These are phyloP conservation scores for Fusarium torreyae DNA, from an alignment of 2,329 filamentous ascomycete genomes.

Conservation along the genomic window DNA sequence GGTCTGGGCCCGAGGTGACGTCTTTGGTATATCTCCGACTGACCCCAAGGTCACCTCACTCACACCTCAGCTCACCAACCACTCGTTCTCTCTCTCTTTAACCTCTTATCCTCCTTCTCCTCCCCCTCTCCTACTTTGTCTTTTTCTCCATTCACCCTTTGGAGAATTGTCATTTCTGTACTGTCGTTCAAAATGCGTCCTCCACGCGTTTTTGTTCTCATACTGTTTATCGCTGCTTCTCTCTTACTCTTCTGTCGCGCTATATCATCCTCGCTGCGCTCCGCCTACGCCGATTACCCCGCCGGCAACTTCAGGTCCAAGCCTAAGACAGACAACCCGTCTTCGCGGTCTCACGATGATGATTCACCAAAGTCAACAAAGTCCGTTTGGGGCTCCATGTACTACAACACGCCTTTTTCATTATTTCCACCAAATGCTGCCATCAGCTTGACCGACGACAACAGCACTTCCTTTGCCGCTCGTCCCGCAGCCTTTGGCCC, in stretches of 20 bases:
- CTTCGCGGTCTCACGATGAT: slow-evolving; percentile 30
- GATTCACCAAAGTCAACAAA: slow-evolving; percentile 37
- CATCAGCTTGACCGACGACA: slow-evolving; percentile 97
- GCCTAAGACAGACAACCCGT: slow-evolving; percentile 28
- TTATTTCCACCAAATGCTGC: slow-evolving; percentile 96
- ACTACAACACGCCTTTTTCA: slow-evolving; percentile 82
- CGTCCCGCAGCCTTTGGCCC: slow-evolving; percentile 95
- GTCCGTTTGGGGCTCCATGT: slow-evolving; percentile 68
- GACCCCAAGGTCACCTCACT: slow-evolving; percentile 44
- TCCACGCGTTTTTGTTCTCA: slow-evolving; percentile 68
- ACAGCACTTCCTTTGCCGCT: slow-evolving; percentile 96
- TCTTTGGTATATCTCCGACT: slow-evolving; percentile 46
- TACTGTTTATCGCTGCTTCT: slow-evolving; percentile 67
- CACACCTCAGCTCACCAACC: slow-evolving; percentile 44
- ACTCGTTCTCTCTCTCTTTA: slow-evolving; percentile 16
- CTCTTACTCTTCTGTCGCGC: slow-evolving; percentile 70
- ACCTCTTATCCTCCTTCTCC: slow-evolving; percentile 24
- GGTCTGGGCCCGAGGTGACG: slow-evolving; percentile 41
- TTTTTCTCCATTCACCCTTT: slow-evolving; percentile 9
- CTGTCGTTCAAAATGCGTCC: slow-evolving; percentile 64
- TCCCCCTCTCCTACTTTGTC: slow-evolving; percentile 1
- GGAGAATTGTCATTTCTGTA: slow-evolving; percentile 20
- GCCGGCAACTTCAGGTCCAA: slow-evolving; percentile 46
- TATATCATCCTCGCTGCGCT: slow-evolving; percentile 58
- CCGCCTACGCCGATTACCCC: slow-evolving; percentile 50